Evolutionary conservation across 305 asterid genomes (phyloP).

Genomic region (Caryopteris hybrid): DNA sequence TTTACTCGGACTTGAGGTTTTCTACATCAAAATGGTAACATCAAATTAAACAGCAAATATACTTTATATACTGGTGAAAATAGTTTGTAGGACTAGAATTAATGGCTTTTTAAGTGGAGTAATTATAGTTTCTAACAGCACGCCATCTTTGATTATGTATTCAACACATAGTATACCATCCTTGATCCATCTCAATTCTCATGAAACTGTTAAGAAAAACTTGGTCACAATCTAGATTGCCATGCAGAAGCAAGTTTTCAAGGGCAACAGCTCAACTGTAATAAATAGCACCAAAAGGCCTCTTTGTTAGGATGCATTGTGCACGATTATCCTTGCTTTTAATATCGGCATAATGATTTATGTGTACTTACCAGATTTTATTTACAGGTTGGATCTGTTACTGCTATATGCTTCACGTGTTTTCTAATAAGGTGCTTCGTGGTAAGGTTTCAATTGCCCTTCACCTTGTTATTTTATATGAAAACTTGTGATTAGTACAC

Average conservation of each 20-base stretch:
- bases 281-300: not conserved
- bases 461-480: slow-evolving; percentile 6
- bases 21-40: slow-evolving; percentile 3
- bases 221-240: not conserved
- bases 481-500: not conserved
- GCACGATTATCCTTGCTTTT: slow-evolving; percentile 7
- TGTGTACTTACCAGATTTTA: slow-evolving; percentile 19
- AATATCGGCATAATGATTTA: not conserved
- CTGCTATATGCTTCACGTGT: slow-evolving; percentile 93
- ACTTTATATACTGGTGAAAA: not conserved
- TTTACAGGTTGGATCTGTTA: slow-evolving; percentile 95
- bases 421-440: slow-evolving; percentile 85
- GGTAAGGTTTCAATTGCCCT: slow-evolving; percentile 43
- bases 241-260: not conserved
- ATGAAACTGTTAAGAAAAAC: not conserved
- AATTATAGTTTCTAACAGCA: not conserved
- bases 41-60: not conserved
- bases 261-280: not conserved
- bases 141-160: not conserved
- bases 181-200: not conserved
- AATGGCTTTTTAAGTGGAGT: not conserved
- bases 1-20: not conserved
- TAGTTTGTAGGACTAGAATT: not conserved
- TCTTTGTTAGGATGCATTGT: not conserved
- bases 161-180: not conserved